phyloP scores from a whole-genome alignment of 257 asterid genomes.

The Marsdenia floribunda region DNA sequence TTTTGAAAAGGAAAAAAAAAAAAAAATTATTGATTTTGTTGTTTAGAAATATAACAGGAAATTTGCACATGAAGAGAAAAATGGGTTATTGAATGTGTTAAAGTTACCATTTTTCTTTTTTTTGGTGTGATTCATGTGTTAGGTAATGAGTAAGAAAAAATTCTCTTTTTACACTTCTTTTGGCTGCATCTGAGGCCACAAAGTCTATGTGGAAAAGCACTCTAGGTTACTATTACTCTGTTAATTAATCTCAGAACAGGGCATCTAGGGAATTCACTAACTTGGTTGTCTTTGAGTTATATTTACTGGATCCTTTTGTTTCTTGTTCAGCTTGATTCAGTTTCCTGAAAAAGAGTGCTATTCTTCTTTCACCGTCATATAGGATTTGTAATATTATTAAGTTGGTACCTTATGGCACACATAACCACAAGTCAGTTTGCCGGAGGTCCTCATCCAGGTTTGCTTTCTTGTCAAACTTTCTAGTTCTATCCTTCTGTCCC shows the following conservation, averaged over 20 bases:
- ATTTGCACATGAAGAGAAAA: neutral
- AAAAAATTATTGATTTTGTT: neutral
- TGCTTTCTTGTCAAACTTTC: constrained; percentile 16
- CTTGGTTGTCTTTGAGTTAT: neutral
- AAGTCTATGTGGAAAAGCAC: neutral
- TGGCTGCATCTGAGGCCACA: neutral
- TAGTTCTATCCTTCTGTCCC: neutral
- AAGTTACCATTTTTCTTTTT: neutral
- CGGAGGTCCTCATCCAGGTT: constrained; percentile 63
- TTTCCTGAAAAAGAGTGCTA: constrained; percentile 10
- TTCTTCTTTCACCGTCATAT: constrained; percentile 15
- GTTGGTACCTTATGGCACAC: constrained; percentile 55
- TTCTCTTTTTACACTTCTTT: neutral
- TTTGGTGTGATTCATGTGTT: constrained; percentile 8
- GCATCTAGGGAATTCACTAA: neutral
- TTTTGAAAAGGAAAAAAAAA: neutral
- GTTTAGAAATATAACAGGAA: neutral
- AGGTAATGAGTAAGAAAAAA: neutral
- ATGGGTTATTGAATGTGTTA: neutral
- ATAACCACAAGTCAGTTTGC: constrained; percentile 42
- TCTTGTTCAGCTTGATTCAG: neutral
- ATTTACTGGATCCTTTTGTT: neutral
- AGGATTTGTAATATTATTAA: constrained; percentile 21
- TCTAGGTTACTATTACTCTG: neutral
- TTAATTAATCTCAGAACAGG: neutral